phyloP scores from a whole-genome alignment of 768 basidiomycete species.

The Xanthoconium stramineum region DNA sequence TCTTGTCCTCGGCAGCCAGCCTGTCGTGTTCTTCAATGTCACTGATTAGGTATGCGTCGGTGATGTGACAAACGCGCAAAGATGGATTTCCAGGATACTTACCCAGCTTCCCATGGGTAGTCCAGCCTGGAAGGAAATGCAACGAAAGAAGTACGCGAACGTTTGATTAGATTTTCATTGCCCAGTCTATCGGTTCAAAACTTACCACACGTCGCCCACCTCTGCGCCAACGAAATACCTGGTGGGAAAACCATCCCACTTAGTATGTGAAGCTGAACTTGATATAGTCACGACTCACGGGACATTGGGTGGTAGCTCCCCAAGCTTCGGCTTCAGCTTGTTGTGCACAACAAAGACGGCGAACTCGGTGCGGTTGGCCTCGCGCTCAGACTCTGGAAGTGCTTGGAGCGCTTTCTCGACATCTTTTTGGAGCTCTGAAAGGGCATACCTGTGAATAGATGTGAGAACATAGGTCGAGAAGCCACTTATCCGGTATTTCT shows the following conservation, averaged over 20 bases:
- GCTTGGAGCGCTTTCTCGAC: conserved; percentile 66
- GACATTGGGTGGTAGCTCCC: conserved; percentile 60
- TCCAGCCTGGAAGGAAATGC: conserved; percentile 55
- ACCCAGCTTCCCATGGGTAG: conserved; percentile 83
- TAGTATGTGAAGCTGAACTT: conserved; percentile 1
- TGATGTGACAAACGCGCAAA: not conserved
- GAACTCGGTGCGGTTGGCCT: conserved; percentile 75
- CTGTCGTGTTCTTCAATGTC: conserved; percentile 77
- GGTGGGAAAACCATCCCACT: conserved; percentile 9
- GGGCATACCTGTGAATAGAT: conserved; percentile 64
- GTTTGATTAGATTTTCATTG: conserved; percentile 14
- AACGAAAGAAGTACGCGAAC: not conserved
- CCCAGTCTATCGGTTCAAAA: conserved; percentile 21
- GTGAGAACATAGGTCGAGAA: conserved; percentile 1
- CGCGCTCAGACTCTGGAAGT: conserved; percentile 70
- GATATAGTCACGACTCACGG: conserved; percentile 45
- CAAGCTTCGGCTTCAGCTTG: conserved; percentile 86
- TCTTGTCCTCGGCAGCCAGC: conserved; percentile 47
- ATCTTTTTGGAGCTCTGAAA: conserved; percentile 86
- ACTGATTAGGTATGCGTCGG: conserved; percentile 33
- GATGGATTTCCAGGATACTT: conserved; percentile 27
- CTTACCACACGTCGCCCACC: conserved; percentile 69
- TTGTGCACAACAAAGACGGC: conserved; percentile 94
- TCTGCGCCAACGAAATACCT: conserved; percentile 84
- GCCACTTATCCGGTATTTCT: conserved; percentile 24